These are phyloP conservation scores for Cenchrus purpureus DNA, from an alignment of 176 grass and related monocot species.

Conservation along the genomic window DNA sequence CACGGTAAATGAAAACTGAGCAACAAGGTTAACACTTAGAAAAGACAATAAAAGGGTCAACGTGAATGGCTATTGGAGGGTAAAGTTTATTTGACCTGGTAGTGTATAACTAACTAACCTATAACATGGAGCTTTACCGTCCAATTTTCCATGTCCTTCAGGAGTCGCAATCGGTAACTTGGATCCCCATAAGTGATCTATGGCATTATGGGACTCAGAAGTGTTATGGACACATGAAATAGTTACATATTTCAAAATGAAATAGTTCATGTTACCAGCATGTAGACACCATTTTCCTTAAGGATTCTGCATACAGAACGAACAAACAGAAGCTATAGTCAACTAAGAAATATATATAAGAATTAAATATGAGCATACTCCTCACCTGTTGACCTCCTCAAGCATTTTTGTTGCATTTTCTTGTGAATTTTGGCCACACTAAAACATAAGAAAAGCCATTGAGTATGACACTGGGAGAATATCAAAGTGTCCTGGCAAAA, in stretches of 20 bases:
- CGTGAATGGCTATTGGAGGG: neutral
- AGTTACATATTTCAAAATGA: neutral
- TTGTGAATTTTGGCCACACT: constrained; percentile 87
- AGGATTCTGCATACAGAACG: constrained; percentile 62
- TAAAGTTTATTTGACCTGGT: neutral
- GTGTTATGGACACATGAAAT: constrained; percentile 20
- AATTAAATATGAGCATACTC: constrained; percentile 1
- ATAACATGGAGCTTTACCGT: constrained; percentile 84
- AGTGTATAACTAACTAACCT: constrained; percentile 67
- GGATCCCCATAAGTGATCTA: constrained; percentile 99
- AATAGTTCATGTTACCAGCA: constrained; percentile 66
- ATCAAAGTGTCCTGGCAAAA: constrained; percentile 34
- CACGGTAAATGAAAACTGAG: neutral
- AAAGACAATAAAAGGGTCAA: neutral
- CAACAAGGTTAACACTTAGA: neutral
- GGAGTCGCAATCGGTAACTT: constrained; percentile 73
- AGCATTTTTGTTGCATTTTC: constrained; percentile 79
- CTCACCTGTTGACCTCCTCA: constrained; percentile 80
- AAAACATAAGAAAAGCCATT: constrained; percentile 47
- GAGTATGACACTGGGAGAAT: constrained; percentile 45
- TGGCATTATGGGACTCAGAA: constrained; percentile 25
- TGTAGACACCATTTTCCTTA: constrained; percentile 80
- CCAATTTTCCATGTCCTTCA: constrained; percentile 73
- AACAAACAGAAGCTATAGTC: constrained; percentile 32
- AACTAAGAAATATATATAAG: constrained; percentile 22